Conservation (phyloP, 1,284 basidiomycete species). For the Singerocomus inundabilis region DNA sequence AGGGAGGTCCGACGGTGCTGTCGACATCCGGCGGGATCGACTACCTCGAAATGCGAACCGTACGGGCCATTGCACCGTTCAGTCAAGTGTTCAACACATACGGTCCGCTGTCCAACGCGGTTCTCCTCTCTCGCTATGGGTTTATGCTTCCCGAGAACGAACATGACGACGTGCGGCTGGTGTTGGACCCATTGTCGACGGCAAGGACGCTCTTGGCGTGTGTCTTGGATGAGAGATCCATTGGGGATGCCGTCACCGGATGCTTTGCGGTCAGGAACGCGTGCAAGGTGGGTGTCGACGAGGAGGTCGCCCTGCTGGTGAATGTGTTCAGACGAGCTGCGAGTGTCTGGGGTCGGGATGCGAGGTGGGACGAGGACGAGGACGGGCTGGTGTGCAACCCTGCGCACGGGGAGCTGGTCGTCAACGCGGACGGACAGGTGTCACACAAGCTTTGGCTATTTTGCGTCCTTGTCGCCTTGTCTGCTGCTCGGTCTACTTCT, state of each 20-base stretch:
- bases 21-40: constrained; percentile 32
- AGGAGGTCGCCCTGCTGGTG: too few relatives aligned
- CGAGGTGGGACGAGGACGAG: constrained; percentile 25
- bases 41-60: constrained; percentile 67
- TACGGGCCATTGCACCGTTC: constrained; percentile 47
- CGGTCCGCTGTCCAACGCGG: constrained; percentile 44
- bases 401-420: too few relatives aligned
- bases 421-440: constrained; percentile 33
- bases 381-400: constrained; percentile 29
- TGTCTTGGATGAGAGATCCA: constrained; percentile 8
- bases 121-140: constrained; percentile 33
- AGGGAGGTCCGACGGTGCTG: constrained; percentile 7
- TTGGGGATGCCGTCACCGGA: constrained; percentile 18
- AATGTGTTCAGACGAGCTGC: too few relatives aligned
- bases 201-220: constrained; percentile 10
- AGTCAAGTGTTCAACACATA: constrained; percentile 87
- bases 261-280: constrained; percentile 26
- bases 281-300: constrained; percentile 28
- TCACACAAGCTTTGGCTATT: constrained; percentile 34
- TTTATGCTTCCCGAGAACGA: constrained; percentile 37
- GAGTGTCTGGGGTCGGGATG: constrained; percentile 21
- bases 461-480: constrained; percentile 27
- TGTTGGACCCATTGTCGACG: constrained; percentile 20
- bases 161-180: constrained; percentile 31
- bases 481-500: constrained; percentile 14